phyloP scores from a whole-genome alignment of 441 rosid genomes.

The Flueggea neowawraea region DNA sequence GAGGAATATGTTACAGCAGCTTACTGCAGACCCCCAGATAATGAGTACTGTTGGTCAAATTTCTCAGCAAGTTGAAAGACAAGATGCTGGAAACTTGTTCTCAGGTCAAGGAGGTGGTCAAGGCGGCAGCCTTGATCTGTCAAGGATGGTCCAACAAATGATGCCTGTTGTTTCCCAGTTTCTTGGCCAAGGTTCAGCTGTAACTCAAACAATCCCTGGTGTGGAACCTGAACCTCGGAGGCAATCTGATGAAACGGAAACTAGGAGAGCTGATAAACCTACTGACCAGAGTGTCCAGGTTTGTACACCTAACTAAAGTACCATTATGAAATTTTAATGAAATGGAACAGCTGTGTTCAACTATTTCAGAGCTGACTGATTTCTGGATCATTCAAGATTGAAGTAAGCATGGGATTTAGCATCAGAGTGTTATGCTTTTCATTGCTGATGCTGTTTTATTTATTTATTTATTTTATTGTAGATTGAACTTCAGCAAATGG shows the following conservation, averaged over 20 bases:
- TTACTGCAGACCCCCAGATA: constrained; percentile 80
- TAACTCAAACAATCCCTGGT: constrained; percentile 22
- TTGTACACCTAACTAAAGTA: neutral
- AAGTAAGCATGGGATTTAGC: no score
- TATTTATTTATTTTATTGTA: constrained; percentile 13
- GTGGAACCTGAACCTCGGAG: constrained; percentile 28
- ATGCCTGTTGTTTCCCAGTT: constrained; percentile 97
- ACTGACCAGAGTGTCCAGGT: constrained; percentile 49
- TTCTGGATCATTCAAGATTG: neutral
- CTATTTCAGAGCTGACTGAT: neutral
- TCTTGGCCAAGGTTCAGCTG: constrained; percentile 45
- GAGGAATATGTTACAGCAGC: constrained; percentile 84
- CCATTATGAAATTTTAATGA: neutral
- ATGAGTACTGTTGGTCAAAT: constrained; percentile 84
- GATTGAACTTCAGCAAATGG: constrained; percentile 52
- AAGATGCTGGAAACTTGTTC: constrained; percentile 73
- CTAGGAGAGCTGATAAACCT: constrained; percentile 19
- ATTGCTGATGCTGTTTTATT: no score
- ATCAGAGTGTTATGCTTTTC: no score
- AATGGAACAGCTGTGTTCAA: neutral
- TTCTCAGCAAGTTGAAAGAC: constrained; percentile 85
- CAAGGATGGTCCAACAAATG: constrained; percentile 90
- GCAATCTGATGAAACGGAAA: constrained; percentile 22
- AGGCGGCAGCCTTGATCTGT: constrained; percentile 72
- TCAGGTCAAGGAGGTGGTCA: constrained; percentile 58